Evolutionary conservation across 495 filamentous ascomycete species (phyloP).

Genomic region (Thozetella sp.): DNA sequence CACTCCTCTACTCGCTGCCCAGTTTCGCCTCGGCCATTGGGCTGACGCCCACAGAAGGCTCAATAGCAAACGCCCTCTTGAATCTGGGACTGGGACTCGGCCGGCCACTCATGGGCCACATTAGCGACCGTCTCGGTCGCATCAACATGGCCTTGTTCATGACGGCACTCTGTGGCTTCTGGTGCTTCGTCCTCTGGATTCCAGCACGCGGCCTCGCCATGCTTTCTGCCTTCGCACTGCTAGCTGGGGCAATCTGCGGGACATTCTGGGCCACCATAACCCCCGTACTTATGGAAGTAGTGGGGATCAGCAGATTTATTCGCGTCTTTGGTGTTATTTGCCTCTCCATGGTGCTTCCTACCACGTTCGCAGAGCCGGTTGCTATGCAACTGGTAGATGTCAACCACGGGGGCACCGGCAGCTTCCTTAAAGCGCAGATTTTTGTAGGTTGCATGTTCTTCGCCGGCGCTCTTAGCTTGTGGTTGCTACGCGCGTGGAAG

Average conservation of each 20-base stretch:
- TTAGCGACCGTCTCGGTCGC: slow-evolving; percentile 61
- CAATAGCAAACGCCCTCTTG: slow-evolving; percentile 65
- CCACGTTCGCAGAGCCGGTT: slow-evolving; percentile 16
- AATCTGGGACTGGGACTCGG: slow-evolving; percentile 68
- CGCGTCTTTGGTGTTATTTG: slow-evolving; percentile 10
- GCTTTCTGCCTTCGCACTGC: slow-evolving; percentile 67
- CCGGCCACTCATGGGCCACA: slow-evolving; percentile 63
- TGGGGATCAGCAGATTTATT: slow-evolving; percentile 53
- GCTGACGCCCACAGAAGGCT: slow-evolving; percentile 60
- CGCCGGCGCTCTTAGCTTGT: slow-evolving; percentile 6
- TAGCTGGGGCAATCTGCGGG: slow-evolving; percentile 63
- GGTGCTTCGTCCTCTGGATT: slow-evolving; percentile 67
- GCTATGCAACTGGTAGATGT: slow-evolving; percentile 14
- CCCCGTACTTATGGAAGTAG: slow-evolving; percentile 76
- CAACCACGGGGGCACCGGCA: no score
- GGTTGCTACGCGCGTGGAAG: slow-evolving; percentile 13
- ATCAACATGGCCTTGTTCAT: slow-evolving; percentile 58
- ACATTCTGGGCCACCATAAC: slow-evolving; percentile 75
- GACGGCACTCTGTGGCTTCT: slow-evolving; percentile 11
- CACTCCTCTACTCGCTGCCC: slow-evolving; percentile 64
- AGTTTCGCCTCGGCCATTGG: slow-evolving; percentile 65
- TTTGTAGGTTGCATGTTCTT: slow-evolving; percentile 15
- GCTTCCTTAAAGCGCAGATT: slow-evolving; percentile 13
- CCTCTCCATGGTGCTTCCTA: slow-evolving; percentile 15
- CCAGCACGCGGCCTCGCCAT: slow-evolving; percentile 63